Conservation (phyloP, 306 rosid genomes). For the Rubus idaeus region DNA sequence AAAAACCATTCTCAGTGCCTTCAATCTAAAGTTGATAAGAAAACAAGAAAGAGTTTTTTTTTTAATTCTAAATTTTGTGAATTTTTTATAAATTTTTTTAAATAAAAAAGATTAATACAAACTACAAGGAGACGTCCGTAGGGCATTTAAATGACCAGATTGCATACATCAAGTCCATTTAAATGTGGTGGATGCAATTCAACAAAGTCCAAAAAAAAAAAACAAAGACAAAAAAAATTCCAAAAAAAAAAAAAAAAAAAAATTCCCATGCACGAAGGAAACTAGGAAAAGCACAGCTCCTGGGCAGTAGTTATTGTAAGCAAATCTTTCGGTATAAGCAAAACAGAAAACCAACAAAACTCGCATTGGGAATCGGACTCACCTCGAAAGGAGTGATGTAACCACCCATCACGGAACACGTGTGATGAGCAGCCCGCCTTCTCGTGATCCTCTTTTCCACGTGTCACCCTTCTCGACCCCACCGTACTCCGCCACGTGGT, state of each 20-base stretch:
- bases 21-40: too few relatives aligned
- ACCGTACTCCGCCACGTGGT: conserved; percentile 37
- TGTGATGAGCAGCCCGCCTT: conserved; percentile 10
- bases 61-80: too few relatives aligned
- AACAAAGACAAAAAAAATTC: too few relatives aligned
- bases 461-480: conserved; percentile 39
- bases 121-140: too few relatives aligned
- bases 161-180: too few relatives aligned
- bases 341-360: conserved; percentile 20
- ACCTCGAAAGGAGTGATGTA: conserved; percentile 25
- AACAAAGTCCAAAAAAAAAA: too few relatives aligned
- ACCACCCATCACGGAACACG: conserved; percentile 12
- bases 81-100: too few relatives aligned
- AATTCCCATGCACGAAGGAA: not conserved
- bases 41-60: too few relatives aligned
- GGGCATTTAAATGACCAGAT: too few relatives aligned
- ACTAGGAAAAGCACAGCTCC: not conserved
- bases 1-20: too few relatives aligned
- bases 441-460: conserved; percentile 34
- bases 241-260: not conserved
- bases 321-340: conserved; percentile 4
- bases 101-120: too few relatives aligned
- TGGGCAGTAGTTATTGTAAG: not conserved
- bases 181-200: too few relatives aligned
- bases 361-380: conserved; percentile 55